A percentile compares a stretch with the other conserved stretches of the same genome.
These are phyloP conservation scores for Trichoderma orchidacearum DNA, from an alignment of 495 filamentous ascomycete species.

Conservation along the genomic window DNA sequence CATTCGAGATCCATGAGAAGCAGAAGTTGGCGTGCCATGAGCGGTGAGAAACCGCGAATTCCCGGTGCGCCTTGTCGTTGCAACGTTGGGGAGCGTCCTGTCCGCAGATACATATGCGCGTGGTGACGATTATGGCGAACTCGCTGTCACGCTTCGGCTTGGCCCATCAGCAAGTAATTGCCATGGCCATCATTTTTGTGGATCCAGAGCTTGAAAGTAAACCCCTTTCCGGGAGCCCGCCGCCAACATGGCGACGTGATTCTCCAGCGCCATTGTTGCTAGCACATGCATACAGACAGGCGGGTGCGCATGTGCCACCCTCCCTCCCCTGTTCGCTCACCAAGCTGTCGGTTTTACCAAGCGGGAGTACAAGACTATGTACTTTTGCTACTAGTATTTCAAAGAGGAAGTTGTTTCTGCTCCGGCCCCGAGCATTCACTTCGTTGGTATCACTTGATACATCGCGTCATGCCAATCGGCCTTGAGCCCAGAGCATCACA, in stretches of 20 bases:
- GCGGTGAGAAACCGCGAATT: background rate
- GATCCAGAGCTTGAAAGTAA: background rate
- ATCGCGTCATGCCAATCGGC: too few relatives aligned
- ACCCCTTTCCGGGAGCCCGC: background rate
- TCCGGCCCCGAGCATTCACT: too few relatives aligned
- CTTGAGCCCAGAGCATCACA: too few relatives aligned
- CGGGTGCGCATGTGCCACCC: background rate
- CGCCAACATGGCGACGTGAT: background rate
- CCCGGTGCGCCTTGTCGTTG: background rate
- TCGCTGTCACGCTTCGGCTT: background rate
- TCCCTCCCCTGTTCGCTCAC: background rate
- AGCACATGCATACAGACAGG: background rate
- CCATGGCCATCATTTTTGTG: background rate
- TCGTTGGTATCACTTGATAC: too few relatives aligned
- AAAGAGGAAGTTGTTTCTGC: background rate
- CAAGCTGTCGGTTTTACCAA: background rate
- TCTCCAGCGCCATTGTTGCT: background rate
- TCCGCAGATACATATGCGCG: background rate
- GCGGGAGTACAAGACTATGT: background rate
- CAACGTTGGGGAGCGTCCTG: background rate
- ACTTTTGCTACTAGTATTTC: background rate
- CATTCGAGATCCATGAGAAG: background rate
- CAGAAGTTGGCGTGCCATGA: background rate
- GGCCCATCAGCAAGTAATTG: background rate
- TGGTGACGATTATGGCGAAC: background rate